Evolutionary conservation across 2,329 filamentous ascomycete species (phyloP).

Genomic region (Raffaelea ambrosiae): DNA sequence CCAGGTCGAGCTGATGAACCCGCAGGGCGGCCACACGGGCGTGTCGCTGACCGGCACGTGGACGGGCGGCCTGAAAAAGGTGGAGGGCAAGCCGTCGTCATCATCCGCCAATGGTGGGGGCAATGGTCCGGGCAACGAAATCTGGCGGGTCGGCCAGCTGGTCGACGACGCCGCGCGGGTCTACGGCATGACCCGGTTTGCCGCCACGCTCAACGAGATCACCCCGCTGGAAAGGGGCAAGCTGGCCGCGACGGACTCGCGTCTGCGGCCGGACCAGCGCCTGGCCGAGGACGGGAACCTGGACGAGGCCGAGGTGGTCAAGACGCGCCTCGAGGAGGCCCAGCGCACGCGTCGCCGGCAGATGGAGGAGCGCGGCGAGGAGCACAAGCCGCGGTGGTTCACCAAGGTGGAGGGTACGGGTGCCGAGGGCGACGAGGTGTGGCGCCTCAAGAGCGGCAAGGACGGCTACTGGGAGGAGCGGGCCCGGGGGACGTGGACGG

Average conservation of each 20-base stretch:
- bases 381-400: conserved; percentile 78
- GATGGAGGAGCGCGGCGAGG: conserved; percentile 66
- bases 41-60: conserved; percentile 72
- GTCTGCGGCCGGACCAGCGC: conserved; percentile 80
- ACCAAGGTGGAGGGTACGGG: conserved; percentile 51
- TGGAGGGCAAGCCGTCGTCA: conserved; percentile 17
- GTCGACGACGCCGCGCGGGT: conserved; percentile 71
- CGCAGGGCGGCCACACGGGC: conserved; percentile 56
- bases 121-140: conserved; percentile 41
- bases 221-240: conserved; percentile 68
- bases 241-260: conserved; percentile 72
- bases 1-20: conserved; percentile 61
- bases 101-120: conserved; percentile 42
- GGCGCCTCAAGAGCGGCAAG: conserved; percentile 70
- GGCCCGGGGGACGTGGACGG: conserved; percentile 56
- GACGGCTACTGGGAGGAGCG: conserved; percentile 94
- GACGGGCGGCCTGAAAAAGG: conserved; percentile 65
- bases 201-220: conserved; percentile 78
- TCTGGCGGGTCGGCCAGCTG: conserved; percentile 72
- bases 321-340: conserved; percentile 75
- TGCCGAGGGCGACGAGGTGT: conserved; percentile 56
- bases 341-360: conserved; percentile 68
- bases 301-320: conserved; percentile 75
- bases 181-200: conserved; percentile 85
- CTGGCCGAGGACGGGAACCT: conserved; percentile 74